These are phyloP conservation scores for Lichtheimia corymbifera DNA, from an alignment of 371 early-diverging fungal genomes.

Conservation along the genomic window DNA sequence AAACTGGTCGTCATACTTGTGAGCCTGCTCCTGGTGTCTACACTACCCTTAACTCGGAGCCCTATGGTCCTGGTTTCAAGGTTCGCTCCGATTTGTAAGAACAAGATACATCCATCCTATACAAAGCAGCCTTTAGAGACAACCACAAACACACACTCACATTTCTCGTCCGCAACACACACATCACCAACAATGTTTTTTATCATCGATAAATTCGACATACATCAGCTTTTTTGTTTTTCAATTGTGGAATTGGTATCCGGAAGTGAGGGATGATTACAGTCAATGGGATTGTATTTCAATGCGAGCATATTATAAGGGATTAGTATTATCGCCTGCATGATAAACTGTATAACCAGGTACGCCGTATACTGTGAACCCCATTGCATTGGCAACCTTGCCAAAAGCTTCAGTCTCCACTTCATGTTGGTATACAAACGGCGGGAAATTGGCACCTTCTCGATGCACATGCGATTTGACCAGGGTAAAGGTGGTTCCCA, in stretches of 20 bases:
- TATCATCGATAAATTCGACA: no score
- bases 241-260: no score
- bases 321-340: not conserved
- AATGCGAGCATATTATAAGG: no score
- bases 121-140: not conserved
- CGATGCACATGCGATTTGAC: slow-evolving; percentile 61
- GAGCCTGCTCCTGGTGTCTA: slow-evolving; percentile 79
- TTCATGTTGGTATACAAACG: slow-evolving; percentile 53
- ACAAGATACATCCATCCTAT: not conserved
- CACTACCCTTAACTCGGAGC: slow-evolving; percentile 84
- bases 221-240: no score
- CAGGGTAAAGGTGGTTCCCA: slow-evolving; percentile 55
- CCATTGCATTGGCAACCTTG: slow-evolving; percentile 57
- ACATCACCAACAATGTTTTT: no score
- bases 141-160: not conserved
- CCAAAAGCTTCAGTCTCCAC: slow-evolving; percentile 72
- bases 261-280: no score
- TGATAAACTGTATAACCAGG: slow-evolving; percentile 51
- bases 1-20: slow-evolving; percentile 82
- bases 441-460: slow-evolving; percentile 58
- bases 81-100: slow-evolving; percentile 79
- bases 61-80: slow-evolving; percentile 92
- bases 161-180: no score
- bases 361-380: slow-evolving; percentile 52
- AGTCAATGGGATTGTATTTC: no score